Base-by-base conservation (phyloP, 352 stramenopile species). In the Bremia lactucae region DNA sequence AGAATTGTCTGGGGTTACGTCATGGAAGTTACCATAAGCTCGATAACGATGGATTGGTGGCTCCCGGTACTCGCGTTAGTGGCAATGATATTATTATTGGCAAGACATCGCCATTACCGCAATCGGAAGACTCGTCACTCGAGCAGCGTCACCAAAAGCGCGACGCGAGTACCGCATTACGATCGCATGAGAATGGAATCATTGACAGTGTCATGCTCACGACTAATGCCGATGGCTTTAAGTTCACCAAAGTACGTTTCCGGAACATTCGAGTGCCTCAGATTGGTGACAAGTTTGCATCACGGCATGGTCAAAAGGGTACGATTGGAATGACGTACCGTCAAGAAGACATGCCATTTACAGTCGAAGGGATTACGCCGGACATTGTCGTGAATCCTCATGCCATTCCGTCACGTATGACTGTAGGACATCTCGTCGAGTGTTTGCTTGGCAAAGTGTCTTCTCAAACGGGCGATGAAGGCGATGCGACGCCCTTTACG, bases 341-440 rank as follows among this genome's bases (percentile, higher is more conserved):
- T 20, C 95, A 99, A 61, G 95, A 99, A 63, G 97, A 99, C 62
- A 99, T 99, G 96, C 97, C 97, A 23, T 99, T 99, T 65, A 99
- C 94, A 14, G 79, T 91, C n/a, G 91, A 99, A 56, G 80, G 97
- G 21, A 98, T 99, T 56, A 95, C 94, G 2, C 97, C 97, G 2
- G 97, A 99, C 69, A 98, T 99, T 49, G 97, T 99, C 62, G 95
- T 99, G 23, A 99, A 99, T 72, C 96, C 97, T 10, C 97, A 99
- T 76, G 96, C 95, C 51, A 98, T 99, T 87, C 97, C 97, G 39
- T 98, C 89, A 38, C 96, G 97, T 86, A 99, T 99, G 97, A 99
- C 97, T 26, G 98, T 99, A 59, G 97, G 94, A 15, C 95, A 99
- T 69, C 80, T 99, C 50, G 96, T 99, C 64, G 97, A 99, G 72